Base-by-base conservation (phyloP, 257 asterid species). In the Ilex asprella region DNA sequence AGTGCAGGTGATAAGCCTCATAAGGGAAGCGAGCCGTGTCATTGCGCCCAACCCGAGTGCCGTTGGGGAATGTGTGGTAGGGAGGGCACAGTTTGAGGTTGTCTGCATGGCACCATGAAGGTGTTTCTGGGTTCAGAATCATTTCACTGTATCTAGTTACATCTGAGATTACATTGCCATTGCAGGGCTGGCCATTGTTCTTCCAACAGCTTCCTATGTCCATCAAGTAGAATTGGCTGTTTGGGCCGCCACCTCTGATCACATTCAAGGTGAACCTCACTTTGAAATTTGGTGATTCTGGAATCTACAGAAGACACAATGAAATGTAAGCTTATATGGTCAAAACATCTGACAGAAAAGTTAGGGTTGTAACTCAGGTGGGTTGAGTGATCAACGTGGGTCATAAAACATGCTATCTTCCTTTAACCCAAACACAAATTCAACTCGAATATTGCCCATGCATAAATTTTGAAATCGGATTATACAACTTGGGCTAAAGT, bases 131-230 rank as follows among this genome's bases (percentile, higher is more conserved):
- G 65, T 90, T 87, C 47, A 87, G 66, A 50, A 90, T 81, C 93
- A 90, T 87, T 67, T 90, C 95, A 41, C 86, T 83, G 69, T 90
- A 90, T n/a, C 95, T 79, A 6, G 97, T 87, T 0, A 82, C 92
- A 51, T 90, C 97, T 39, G 95, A 70, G 16, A 84, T 85, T 21
- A 80, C 95, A 43, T 90, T 70, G 0, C 97, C 97, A 30, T 87
- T 71, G 27, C 97, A 89, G 9, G 85, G 77, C 39, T 57, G 47
- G 12, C 95, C 95, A 7, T 83, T 81, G 93, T 90, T 90, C 80
- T 90, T 90, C 97, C 95, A 90, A 69, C 97, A 89, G 75, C 97
- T 83, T 2, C 97, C 95, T n/a, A 89, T 84, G 81, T 89, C 94
- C 81, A 89, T 67, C 9, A 87, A 60, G 79, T 89, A 89, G 67